Evolutionary conservation across 345 rosid genomes (phyloP), one percentile per base, ranked within the genome.

Genomic region (Lepidium didymum): DNA sequence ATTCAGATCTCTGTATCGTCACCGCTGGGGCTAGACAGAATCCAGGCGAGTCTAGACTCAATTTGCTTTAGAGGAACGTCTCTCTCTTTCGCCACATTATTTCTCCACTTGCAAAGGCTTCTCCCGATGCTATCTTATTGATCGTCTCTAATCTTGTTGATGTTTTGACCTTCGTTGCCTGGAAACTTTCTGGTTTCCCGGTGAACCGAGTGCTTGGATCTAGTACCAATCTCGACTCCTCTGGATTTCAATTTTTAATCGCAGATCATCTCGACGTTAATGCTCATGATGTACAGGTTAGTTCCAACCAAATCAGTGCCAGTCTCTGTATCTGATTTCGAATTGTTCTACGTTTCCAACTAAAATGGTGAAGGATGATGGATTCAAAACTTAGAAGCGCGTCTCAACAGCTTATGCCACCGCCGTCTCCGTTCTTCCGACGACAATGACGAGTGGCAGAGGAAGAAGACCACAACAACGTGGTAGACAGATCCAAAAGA

Each of bases 281-380:
- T 44, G 94, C 97, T 63, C 98, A 93, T 69, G 98, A 93, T 38
- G 97, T 93, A 10, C 98, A 93, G 94, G 98, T 92, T 8, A 74
- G 57, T 34, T 51, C 77, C 35, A 7, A 23, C 4, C 21, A 15
- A 14, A 29, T 29, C 33, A 29, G 33, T 29, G 33, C 33, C 33
- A 29, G 33, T 29, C n/a, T n/a, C n/a, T n/a, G n/a, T n/a, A n/a
- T n/a, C n/a, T n/a, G n/a, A n/a, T 38, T 42, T 56, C 29, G 8
- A 43, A 9, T 31, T 27, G 1, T 36, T 34, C 1, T 9, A 4
- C 19, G 13, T 36, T 50, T 43, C 5, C 41, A 16, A 15, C 1
- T 0, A 44, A 55, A 33, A 88, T 89, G 98, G 91, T 86, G 12
- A 87, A 83, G 66, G 89, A 89, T 10, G 77, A 69, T 63, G 33